Evolutionary conservation across 208 protist genomes (phyloP), one percentile per base, ranked within the genome.

Genomic region (Trichomonas tenax): DNA sequence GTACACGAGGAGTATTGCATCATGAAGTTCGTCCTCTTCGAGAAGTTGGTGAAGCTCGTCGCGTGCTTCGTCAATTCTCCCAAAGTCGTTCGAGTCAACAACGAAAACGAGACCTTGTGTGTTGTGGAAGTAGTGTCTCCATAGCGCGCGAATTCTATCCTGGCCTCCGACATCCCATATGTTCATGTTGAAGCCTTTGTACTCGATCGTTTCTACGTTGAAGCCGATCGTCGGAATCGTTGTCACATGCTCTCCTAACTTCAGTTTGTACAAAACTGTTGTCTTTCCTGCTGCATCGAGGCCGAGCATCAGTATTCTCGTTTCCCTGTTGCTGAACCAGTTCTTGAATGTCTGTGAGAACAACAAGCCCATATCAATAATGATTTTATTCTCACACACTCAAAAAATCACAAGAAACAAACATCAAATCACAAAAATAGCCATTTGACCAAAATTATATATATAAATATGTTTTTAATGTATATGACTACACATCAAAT

Each of bases 111-210:
- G n/a, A n/a, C n/a, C n/a, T n/a, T n/a, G n/a, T n/a, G n/a, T n/a
- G n/a, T n/a, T n/a, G 14, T 98, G 96, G 97, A 98, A 99, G 97
- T 99, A 99, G 96, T 99, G 98, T 38, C 97, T 97, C 99, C 99
- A 99, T 45, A 99, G 97, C 15, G 98, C 98, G 89, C 98, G 98
- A 63, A 99, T 98, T 96, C 98, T 98, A 97, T 99, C 98, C 98
- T 99, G 98, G 88, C 98, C 98, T 97, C 98, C 98, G 38, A 99
- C 98, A 96, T 99, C 99, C 98, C 97, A 96, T 63, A 96, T 86
- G 40, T 98, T 99, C 96, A 99, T 99, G 46, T 97, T 99, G 58
- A 99, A 98, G 95, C 99, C 99, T 96, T 99, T 99, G 97, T 99
- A 99, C 96, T 98, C 97, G 34, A 96, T 82, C 2, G 98, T 99